Conservation (phyloP, 208 protist species). For the Angomonas ambiguus region DNA sequence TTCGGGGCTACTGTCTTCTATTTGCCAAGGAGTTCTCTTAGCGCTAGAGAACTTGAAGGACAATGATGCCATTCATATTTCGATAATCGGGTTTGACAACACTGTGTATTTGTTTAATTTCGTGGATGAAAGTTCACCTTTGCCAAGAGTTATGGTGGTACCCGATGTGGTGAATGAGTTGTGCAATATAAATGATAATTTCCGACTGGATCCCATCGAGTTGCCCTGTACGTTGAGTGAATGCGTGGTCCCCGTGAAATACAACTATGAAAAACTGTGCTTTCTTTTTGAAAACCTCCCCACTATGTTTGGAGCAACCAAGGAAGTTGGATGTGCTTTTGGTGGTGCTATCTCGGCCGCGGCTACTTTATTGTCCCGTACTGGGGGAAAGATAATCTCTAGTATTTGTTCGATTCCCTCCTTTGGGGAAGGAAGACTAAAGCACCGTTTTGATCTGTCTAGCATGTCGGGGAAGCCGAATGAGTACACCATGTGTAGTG, state of each 20-base stretch:
- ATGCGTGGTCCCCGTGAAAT: constrained; percentile 74
- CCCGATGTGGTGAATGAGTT: constrained; percentile 79
- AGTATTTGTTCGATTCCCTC: constrained; percentile 87
- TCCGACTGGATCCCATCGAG: constrained; percentile 74
- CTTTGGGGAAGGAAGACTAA: constrained; percentile 82
- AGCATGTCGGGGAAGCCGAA: constrained; percentile 80
- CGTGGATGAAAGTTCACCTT: constrained; percentile 25
- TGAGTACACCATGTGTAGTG: constrained; percentile 81
- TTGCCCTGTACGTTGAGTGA: constrained; percentile 71
- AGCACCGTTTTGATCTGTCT: constrained; percentile 71
- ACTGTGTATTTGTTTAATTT: constrained; percentile 95
- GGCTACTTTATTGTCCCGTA: constrained; percentile 75
- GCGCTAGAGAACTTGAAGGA: constrained; percentile 74
- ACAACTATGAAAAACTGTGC: constrained; percentile 59
- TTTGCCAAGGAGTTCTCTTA: constrained; percentile 58
- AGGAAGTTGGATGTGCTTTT: constrained; percentile 87
- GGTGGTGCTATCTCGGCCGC: constrained; percentile 91
- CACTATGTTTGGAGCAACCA: constrained; percentile 46
- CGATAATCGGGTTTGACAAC: constrained; percentile 67
- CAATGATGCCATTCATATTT: constrained; percentile 83
- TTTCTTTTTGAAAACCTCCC: constrained; percentile 73
- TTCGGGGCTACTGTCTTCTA: constrained; percentile 77
- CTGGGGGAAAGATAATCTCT: constrained; percentile 92
- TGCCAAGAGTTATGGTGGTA: constrained; percentile 87
- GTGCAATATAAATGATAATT: constrained; percentile 78